These are phyloP conservation scores for Xylaria arbuscula DNA, from an alignment of 2,329 filamentous ascomycete species.

Conservation along the genomic window DNA sequence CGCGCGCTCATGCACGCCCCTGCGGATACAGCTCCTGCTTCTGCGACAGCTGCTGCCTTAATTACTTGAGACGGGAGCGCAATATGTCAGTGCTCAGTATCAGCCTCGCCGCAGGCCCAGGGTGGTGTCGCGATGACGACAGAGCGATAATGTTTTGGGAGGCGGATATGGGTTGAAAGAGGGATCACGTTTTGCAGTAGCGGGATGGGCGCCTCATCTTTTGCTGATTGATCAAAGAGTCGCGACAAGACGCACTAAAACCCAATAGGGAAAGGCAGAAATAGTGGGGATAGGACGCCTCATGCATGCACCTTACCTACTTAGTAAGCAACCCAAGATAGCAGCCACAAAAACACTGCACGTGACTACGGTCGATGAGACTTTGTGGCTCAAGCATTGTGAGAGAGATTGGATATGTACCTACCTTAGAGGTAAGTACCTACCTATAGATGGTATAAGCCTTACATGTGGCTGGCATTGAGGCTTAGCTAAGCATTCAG, in stretches of 20 bases:
- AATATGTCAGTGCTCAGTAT: neutral
- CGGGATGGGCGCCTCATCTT: constrained; percentile 7
- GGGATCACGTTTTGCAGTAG: constrained; percentile 20
- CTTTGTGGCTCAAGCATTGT: no score
- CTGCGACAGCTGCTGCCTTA: neutral
- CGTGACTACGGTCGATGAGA: neutral
- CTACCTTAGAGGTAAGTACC: no score
- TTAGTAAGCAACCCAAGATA: no score
- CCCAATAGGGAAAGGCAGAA: neutral
- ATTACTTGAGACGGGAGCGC: neutral
- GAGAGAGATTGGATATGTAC: no score
- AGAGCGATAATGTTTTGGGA: constrained; percentile 2
- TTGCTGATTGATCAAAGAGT: constrained; percentile 36
- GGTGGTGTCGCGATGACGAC: constrained; percentile 23
- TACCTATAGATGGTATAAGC: no score
- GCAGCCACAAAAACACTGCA: neutral
- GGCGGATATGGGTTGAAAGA: constrained; percentile 12
- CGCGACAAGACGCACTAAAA: constrained; percentile 22
- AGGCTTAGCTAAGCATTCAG: no score
- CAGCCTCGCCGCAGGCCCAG: neutral
- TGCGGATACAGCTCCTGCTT: constrained; percentile 14
- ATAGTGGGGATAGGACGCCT: neutral
- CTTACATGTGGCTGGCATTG: no score
- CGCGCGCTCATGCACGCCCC: constrained; percentile 24
- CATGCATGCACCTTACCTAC: neutral